These are phyloP conservation scores for Salvia splendens DNA, from an alignment of 257 asterid genomes.

Conservation along the genomic window DNA sequence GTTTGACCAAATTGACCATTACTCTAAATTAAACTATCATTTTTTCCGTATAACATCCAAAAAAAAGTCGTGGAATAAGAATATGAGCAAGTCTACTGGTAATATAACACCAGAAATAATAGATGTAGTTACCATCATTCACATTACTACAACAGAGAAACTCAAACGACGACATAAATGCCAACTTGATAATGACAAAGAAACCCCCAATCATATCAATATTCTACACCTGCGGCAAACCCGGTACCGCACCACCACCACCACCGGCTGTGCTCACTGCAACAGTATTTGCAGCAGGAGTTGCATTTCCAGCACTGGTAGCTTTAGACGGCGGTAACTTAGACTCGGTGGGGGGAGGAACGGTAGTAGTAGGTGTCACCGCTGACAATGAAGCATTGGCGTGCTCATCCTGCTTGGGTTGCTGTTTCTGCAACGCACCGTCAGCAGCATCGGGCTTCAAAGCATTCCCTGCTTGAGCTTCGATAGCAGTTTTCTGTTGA, in stretches of 20 bases:
- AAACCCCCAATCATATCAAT: background rate
- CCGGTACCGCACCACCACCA: slow-evolving; percentile 17
- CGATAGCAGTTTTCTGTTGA: slow-evolving; percentile 42
- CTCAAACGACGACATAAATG: background rate
- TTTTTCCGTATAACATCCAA: no score
- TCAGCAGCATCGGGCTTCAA: slow-evolving; percentile 28
- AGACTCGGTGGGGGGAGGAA: slow-evolving; percentile 33
- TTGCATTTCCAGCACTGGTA: slow-evolving; percentile 24
- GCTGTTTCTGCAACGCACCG: slow-evolving; percentile 30
- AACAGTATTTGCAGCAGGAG: slow-evolving; percentile 11
- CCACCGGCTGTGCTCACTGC: background rate
- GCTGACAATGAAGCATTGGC: slow-evolving; percentile 23
- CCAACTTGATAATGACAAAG: background rate
- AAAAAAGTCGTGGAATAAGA: no score
- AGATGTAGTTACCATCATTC: background rate
- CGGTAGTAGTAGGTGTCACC: slow-evolving; percentile 19
- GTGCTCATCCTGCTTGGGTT: slow-evolving; percentile 38
- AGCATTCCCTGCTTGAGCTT: slow-evolving; percentile 35
- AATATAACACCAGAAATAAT: no score
- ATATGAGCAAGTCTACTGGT: no score
- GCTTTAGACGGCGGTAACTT: background rate
- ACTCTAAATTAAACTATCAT: no score
- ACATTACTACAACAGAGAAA: slow-evolving; percentile 8
- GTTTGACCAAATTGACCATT: no score
- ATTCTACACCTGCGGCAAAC: slow-evolving; percentile 6